phyloP scores from a whole-genome alignment of 768 basidiomycete genomes.

The Neoboletus magnificus region DNA sequence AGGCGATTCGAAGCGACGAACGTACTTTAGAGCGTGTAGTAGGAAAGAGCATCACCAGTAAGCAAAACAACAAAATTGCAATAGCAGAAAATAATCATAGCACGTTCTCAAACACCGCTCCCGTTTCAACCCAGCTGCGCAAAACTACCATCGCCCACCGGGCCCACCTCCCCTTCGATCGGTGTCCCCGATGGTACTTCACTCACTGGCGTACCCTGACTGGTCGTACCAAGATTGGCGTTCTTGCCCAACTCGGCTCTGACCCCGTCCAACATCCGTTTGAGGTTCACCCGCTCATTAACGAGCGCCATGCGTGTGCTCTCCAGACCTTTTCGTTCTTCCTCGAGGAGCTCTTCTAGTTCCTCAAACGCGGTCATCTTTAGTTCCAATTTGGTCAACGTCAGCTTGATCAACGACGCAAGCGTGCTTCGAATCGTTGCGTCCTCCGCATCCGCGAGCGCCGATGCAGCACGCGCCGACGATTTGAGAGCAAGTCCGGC shows the following conservation, averaged over 20 bases:
- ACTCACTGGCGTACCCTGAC: constrained; percentile 55
- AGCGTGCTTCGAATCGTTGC: constrained; percentile 73
- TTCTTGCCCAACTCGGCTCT: constrained; percentile 61
- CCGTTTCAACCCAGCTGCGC: constrained; percentile 43
- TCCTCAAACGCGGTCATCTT: constrained; percentile 96
- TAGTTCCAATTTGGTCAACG: constrained; percentile 83
- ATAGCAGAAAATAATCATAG: constrained; percentile 30
- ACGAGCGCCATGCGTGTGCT: constrained; percentile 75
- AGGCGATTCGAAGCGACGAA: constrained; percentile 1
- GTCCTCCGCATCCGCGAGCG: constrained; percentile 82
- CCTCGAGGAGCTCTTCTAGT: constrained; percentile 87
- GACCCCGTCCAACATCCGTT: constrained; percentile 68
- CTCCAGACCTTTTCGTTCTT: constrained; percentile 84
- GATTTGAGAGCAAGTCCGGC: constrained; percentile 86
- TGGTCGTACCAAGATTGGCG: constrained; percentile 49
- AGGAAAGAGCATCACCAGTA: background rate
- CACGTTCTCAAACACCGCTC: background rate
- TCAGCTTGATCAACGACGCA: constrained; percentile 81
- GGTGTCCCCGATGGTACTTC: constrained; percentile 47
- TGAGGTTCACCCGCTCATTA: constrained; percentile 70
- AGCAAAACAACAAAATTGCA: constrained; percentile 19
- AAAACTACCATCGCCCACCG: constrained; percentile 52
- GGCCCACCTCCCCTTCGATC: constrained; percentile 53
- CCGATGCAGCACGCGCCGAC: constrained; percentile 79
- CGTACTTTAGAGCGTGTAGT: constrained; percentile 3